Evolutionary conservation across 2,329 filamentous ascomycete species (phyloP), one percentile per base, ranked within the genome.

Genomic region (Fusarium graminum): DNA sequence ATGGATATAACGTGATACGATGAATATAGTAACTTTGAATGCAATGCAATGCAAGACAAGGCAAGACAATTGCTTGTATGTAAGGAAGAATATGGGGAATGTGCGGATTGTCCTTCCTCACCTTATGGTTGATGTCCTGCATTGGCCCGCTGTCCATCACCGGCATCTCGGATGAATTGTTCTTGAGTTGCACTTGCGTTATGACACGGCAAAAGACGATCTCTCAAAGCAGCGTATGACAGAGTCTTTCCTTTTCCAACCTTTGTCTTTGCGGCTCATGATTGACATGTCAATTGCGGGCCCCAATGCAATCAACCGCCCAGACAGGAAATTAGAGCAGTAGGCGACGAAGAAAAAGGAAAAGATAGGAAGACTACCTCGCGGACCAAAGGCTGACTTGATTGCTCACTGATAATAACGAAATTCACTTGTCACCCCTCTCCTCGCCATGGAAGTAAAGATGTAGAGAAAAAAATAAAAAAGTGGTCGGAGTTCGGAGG

Each of bases 221-320:
- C 52, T 54, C 42, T 43, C 29, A 62, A 67, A 50, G 50, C 45
- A 56, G 54, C 43, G 62, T 59, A 52, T 56, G 43, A 66, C 57
- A 56, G 65, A 56, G 52, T 63, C 58, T 67, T 68, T 59, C 43
- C 58, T 67, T 68, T 59, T 41, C 66, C 39, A 47, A 39, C 50
- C 59, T 65, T 62, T 53, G 60, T 58, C 63, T 68, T 58, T 67
- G 46, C 61, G 25, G 47, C 55, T 60, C 65, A 68, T 68, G 61
- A 53, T 66, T 63, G 56, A 65, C 56, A 68, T 68, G 57, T 63
- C 65, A 68, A 65, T 66, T 66, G 60, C 60, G 53, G 65, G 54
- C 53, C 59, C 34, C 41, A 36, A 60, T 67, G 64, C 59, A 67
- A 50, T 65, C 64, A 68, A 67, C 64, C 64, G 64, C 52, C 52